These are phyloP conservation scores for Amanita polypyramis DNA, from an alignment of 768 basidiomycete species.

Conservation along the genomic window DNA sequence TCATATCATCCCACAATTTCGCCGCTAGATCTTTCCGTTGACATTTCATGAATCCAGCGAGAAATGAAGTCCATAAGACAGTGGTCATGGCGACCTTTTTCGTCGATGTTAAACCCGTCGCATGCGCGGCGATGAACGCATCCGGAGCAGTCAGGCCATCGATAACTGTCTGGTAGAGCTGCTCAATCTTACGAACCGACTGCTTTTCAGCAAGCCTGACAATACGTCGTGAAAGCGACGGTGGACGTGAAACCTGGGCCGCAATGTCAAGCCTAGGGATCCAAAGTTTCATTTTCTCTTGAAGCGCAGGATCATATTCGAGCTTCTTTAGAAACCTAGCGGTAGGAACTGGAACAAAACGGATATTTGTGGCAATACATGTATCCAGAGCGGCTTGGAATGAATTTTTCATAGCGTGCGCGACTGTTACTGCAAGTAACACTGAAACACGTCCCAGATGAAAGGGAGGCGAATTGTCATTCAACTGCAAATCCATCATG, in stretches of 20 bases:
- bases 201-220: slow-evolving; percentile 29
- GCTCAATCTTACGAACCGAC: slow-evolving; percentile 24
- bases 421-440: slow-evolving; percentile 45
- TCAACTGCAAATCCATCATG: slow-evolving; percentile 15
- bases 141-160: slow-evolving; percentile 39
- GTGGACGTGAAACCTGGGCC: slow-evolving; percentile 38
- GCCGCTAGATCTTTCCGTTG: slow-evolving; percentile 47
- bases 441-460: slow-evolving; percentile 26
- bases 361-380: slow-evolving; percentile 28
- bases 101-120: slow-evolving; percentile 22
- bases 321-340: slow-evolving; percentile 31
- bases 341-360: slow-evolving; percentile 23
- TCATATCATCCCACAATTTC: slow-evolving; percentile 61
- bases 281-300: slow-evolving; percentile 32
- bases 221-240: slow-evolving; percentile 39
- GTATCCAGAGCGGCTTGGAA: slow-evolving; percentile 44
- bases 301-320: slow-evolving; percentile 22
- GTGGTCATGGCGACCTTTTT: slow-evolving; percentile 44
- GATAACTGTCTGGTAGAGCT: slow-evolving; percentile 40
- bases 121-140: slow-evolving; percentile 42
- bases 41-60: slow-evolving; percentile 52
- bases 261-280: slow-evolving; percentile 39
- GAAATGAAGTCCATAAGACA: slow-evolving; percentile 51
- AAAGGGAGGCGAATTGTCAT: slow-evolving; percentile 9
- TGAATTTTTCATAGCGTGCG: slow-evolving; percentile 47